These are phyloP conservation scores for Peronosclerospora sorghi DNA, from an alignment of 352 stramenopile genomes.

Conservation along the genomic window DNA sequence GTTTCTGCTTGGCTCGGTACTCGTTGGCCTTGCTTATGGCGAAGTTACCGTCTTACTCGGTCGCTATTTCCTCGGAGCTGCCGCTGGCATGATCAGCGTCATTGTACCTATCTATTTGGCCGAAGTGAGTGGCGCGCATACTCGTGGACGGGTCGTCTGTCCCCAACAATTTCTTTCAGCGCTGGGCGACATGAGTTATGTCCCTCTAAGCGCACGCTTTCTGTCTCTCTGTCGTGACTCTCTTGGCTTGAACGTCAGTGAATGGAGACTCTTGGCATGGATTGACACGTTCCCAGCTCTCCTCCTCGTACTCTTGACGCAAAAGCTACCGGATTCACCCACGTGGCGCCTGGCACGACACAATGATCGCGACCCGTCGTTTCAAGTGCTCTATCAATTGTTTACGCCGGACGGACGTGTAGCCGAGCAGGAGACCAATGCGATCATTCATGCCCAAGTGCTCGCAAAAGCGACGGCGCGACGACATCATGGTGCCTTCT, in stretches of 20 bases:
- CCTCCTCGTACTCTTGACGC: conserved; percentile 42
- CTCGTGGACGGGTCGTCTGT: conserved; percentile 47
- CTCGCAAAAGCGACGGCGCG: conserved; percentile 42
- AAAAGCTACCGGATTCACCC: conserved; percentile 64
- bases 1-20: conserved; percentile 61
- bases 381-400: conserved; percentile 45
- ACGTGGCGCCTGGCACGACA: conserved; percentile 68
- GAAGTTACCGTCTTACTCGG: conserved; percentile 56
- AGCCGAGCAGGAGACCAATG: conserved; percentile 59
- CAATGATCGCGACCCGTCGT: conserved; percentile 55
- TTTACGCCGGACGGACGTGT: conserved; percentile 36
- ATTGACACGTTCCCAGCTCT: conserved; percentile 38
- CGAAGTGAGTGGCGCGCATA: conserved; percentile 50
- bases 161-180: conserved; percentile 24
- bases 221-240: conserved; percentile 55
- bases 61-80: conserved; percentile 46
- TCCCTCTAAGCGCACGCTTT: conserved; percentile 45
- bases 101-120: conserved; percentile 60
- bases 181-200: conserved; percentile 35
- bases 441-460: conserved; percentile 61
- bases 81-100: conserved; percentile 46
- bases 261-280: conserved; percentile 65
- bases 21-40: conserved; percentile 51
- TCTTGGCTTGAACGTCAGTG: conserved; percentile 68
- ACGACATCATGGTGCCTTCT: conserved; percentile 52